phyloP scores from a whole-genome alignment of 768 basidiomycete genomes.

The Hygrophoropsis aurantiaca region DNA sequence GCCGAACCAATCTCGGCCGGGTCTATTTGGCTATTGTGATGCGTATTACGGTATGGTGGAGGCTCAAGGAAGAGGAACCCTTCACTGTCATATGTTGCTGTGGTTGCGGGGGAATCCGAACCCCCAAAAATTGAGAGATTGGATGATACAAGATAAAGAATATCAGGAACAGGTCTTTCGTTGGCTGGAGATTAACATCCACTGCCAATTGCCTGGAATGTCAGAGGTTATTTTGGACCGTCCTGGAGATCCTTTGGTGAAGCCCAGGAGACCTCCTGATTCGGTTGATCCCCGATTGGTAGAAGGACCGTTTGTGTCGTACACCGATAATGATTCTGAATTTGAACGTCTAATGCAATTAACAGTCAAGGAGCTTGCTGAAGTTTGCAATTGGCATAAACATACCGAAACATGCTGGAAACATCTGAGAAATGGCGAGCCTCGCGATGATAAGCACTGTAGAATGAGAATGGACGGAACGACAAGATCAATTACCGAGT shows the following conservation, averaged over 20 bases:
- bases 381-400: conserved; percentile 9
- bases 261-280: too few species aligned
- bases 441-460: neutral
- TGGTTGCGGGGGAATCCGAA: conserved; percentile 36
- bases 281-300: too few species aligned
- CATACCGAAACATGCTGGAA: conserved; percentile 14
- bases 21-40: too few species aligned
- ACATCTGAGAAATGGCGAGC: conserved; percentile 5
- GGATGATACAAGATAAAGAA: conserved; percentile 22
- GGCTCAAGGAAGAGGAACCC: conserved; percentile 37
- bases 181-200: neutral
- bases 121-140: too few species aligned
- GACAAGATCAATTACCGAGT: neutral
- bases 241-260: too few species aligned
- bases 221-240: too few species aligned
- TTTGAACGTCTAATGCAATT: too few species aligned
- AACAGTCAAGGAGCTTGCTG: neutral
- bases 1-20: neutral
- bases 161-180: neutral
- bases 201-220: neutral
- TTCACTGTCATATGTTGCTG: conserved; percentile 41
- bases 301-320: too few species aligned
- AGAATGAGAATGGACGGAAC: conserved; percentile 3
- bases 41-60: conserved; percentile 40
- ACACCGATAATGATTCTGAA: too few species aligned